phyloP scores from a whole-genome alignment of 2,329 filamentous ascomycete genomes.

The Zymoseptoria brevis region DNA sequence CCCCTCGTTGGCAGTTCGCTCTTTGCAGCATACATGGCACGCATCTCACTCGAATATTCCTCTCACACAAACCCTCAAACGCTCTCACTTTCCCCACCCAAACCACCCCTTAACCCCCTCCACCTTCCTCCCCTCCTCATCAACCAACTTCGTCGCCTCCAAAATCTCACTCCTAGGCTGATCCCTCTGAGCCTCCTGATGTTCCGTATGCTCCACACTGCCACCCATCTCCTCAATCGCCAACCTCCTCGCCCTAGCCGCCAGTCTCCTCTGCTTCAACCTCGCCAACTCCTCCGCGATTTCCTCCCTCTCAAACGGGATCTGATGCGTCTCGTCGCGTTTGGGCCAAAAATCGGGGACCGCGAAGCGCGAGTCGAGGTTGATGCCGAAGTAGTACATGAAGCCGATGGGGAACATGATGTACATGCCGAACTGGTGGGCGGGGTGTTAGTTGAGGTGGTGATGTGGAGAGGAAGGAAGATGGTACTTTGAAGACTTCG shows the following conservation, averaged over 20 bases:
- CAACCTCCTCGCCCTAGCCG: conserved; percentile 42
- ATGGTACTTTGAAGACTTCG: conserved; percentile 80
- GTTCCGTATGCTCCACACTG: conserved; percentile 16
- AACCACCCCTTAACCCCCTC: conserved; percentile 4
- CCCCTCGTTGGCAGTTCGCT: no score
- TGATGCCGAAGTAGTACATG: conserved; percentile 99
- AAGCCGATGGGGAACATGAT: conserved; percentile 97
- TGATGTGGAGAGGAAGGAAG: neutral
- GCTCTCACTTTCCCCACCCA: conserved; percentile 7
- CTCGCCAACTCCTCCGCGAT: conserved; percentile 74
- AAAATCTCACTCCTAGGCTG: conserved; percentile 19
- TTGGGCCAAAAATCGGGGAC: conserved; percentile 93
- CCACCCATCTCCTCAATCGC: conserved; percentile 31
- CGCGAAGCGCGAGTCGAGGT: conserved; percentile 84
- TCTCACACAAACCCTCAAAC: neutral
- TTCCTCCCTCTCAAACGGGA: conserved; percentile 71
- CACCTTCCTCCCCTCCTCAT: conserved; percentile 15
- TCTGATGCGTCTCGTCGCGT: conserved; percentile 64
- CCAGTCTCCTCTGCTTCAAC: conserved; percentile 48
- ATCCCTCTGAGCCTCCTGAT: conserved; percentile 17
- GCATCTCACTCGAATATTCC: neutral
- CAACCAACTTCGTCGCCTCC: conserved; percentile 17
- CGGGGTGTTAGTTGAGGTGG: neutral
- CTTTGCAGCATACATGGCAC: no score
- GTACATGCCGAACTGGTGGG: conserved; percentile 83